phyloP scores from a whole-genome alignment of 2,329 filamentous ascomycete species.

The Aspergillus floridensis region DNA sequence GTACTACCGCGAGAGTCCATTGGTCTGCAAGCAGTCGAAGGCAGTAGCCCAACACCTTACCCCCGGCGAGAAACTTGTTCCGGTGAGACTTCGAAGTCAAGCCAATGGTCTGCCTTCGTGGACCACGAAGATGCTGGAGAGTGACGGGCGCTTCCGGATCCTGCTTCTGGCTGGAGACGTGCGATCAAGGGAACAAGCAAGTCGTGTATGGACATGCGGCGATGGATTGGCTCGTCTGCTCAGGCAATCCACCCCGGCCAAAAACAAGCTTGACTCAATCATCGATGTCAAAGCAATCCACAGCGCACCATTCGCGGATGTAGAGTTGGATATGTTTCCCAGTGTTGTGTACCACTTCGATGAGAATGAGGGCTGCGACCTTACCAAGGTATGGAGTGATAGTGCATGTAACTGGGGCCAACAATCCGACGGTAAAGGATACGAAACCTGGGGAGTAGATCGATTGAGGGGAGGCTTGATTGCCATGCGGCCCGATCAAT shows the following conservation, averaged over 20 bases:
- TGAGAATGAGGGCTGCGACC: constrained; percentile 52
- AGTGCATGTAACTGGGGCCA: constrained; percentile 32
- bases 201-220: constrained; percentile 50
- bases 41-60: constrained; percentile 1
- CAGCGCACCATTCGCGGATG: constrained; percentile 48
- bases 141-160: constrained; percentile 36
- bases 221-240: constrained; percentile 38
- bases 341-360: constrained; percentile 51
- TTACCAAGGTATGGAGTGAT: constrained; percentile 58
- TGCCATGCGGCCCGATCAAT: constrained; percentile 27
- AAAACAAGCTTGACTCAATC: constrained; percentile 44
- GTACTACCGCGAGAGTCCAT: constrained; percentile 3
- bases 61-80: constrained; percentile 22
- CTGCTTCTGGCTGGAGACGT: constrained; percentile 62
- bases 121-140: constrained; percentile 27
- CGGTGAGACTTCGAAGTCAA: constrained; percentile 19
- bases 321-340: constrained; percentile 53
- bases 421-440: constrained; percentile 26
- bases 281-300: constrained; percentile 64
- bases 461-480: constrained; percentile 22
- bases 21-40: constrained; percentile 6
- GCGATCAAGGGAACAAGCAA: constrained; percentile 42
- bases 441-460: constrained; percentile 28
- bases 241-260: constrained; percentile 38
- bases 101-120: constrained; percentile 14